Percentiles rank a stretch among this genome's conserved stretches.
phyloP scores from a whole-genome alignment of 495 filamentous ascomycete genomes.

The Arthonia radiata region DNA sequence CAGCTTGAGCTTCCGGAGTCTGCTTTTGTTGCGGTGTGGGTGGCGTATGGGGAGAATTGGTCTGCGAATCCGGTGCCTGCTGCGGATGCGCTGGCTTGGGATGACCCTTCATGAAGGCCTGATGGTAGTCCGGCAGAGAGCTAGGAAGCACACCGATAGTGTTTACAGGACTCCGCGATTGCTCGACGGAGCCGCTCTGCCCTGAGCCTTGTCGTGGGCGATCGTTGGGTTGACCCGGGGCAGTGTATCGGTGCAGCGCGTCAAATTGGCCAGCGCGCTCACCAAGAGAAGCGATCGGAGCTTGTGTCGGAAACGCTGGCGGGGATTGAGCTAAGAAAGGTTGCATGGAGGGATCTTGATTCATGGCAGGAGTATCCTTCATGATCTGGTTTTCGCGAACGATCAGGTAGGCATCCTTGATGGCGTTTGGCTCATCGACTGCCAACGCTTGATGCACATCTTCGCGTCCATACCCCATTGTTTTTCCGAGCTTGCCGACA shows the following conservation, averaged over 20 bases:
- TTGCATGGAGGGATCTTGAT: slow-evolving; percentile 19
- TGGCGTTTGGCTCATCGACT: slow-evolving; percentile 80
- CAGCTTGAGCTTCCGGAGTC: slow-evolving; percentile 49
- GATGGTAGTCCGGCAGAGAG: slow-evolving; percentile 70
- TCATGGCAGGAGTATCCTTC: slow-evolving; percentile 48
- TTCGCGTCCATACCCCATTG: slow-evolving; percentile 86
- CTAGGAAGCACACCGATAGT: slow-evolving; percentile 78
- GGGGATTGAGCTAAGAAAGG: slow-evolving; percentile 27
- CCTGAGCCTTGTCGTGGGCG: slow-evolving; percentile 12
- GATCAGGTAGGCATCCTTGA: slow-evolving; percentile 97
- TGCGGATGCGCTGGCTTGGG: slow-evolving; percentile 12
- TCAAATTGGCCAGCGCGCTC: no score
- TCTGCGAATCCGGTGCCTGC: slow-evolving; percentile 2
- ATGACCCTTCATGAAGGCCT: slow-evolving; percentile 53
- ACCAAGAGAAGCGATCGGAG: slow-evolving; percentile 14
- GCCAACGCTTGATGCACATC: slow-evolving; percentile 87
- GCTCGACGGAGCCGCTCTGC: not conserved
- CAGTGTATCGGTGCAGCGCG: no score
- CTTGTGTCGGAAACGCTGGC: slow-evolving; percentile 18
- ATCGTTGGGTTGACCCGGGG: slow-evolving; percentile 4
- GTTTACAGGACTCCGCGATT: slow-evolving; percentile 24
- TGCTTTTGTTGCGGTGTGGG: slow-evolving; percentile 9
- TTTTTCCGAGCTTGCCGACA: slow-evolving; percentile 83
- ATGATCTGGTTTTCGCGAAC: slow-evolving; percentile 95
- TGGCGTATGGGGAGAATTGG: slow-evolving; percentile 1